phyloP scores from a whole-genome alignment of 2,329 filamentous ascomycete genomes.

The Hymenoscyphus scutula region DNA sequence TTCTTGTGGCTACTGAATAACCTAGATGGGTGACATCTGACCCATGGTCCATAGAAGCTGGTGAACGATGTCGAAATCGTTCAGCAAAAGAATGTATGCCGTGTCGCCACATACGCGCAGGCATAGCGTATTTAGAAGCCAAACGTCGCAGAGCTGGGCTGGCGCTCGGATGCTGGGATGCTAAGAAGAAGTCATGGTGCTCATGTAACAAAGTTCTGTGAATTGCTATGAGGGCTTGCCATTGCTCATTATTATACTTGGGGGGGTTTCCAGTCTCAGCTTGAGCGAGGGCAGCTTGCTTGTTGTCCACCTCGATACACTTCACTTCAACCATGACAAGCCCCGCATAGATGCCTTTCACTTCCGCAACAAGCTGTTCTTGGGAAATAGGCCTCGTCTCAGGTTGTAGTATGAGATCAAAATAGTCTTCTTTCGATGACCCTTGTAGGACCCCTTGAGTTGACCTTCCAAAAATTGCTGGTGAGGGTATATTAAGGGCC shows the following conservation, averaged over 20 bases:
- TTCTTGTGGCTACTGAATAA: too few relatives aligned
- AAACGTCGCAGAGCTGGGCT: constrained; percentile 44
- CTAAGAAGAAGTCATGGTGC: constrained; percentile 15
- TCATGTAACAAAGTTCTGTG: constrained; percentile 11
- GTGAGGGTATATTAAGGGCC: background rate
- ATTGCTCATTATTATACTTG: constrained; percentile 58
- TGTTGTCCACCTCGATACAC: constrained; percentile 80
- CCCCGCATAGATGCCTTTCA: constrained; percentile 64
- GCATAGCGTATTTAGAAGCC: constrained; percentile 68
- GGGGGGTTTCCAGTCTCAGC: constrained; percentile 40
- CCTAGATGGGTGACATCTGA: too few relatives aligned
- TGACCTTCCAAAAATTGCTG: background rate
- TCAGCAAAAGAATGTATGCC: constrained; percentile 84
- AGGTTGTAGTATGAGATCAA: constrained; percentile 9
- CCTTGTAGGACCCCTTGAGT: constrained; percentile 1
- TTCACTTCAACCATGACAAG: constrained; percentile 79
- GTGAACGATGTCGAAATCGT: constrained; percentile 68
- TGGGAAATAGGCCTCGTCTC: constrained; percentile 38
- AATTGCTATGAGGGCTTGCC: constrained; percentile 13
- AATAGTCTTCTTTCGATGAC: background rate
- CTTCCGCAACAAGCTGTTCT: constrained; percentile 20
- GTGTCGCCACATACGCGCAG: constrained; percentile 82
- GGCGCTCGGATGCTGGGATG: constrained; percentile 72
- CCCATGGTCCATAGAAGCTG: too few relatives aligned
- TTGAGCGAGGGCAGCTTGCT: constrained; percentile 50